Evolutionary conservation across 129 eudicot species (phyloP), one percentile per base, ranked within the genome.

Genomic region (Erigeron canadensis): DNA sequence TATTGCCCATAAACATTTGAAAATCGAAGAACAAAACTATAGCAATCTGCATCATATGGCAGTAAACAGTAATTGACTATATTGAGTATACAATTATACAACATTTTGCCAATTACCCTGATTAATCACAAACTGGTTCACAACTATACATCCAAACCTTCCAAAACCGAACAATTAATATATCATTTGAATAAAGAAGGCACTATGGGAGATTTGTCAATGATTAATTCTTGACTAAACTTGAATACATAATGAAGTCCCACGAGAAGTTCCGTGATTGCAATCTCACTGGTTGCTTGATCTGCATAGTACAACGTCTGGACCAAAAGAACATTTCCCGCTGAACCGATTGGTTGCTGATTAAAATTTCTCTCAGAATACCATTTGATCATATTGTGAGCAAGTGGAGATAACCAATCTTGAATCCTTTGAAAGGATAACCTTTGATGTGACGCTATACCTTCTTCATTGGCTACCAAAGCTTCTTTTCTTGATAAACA

Each of bases 401-500:
- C 99, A 42, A 95, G 94, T 47, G 99, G 99, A 28, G 97, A 83
- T 75, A 95, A 72, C 99, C 97, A 95, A 55, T 90, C 99, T 54
- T 90, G 73, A 75, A 90, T 88, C 17, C 91, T 82, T 51, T 78
- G 73, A 16, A 88, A 42, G 5, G 90, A 84, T 34, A 68, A 40
- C 67, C 81, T 82, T 88, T 84, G 80, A 45, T 88, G 87, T 17
- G 86, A 73, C 48, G 90, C 92, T 66, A 93, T 76, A 66, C 79
- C 73, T 65, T 83, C 72, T 73, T 90, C 85, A 46, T 70, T 78
- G 6, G 78, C 72, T 13, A 85, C 82, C 22, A 84, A 83, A 68
- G 72, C 85, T 71, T 66, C 75, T 22, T 34, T 71, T 63, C 75
- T 84, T 10, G 86, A 41, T 22, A 82, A 16, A 56, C 74, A 81